These are phyloP conservation scores for Infundibulicybe gibba DNA, from an alignment of 768 basidiomycete genomes.

Conservation along the genomic window DNA sequence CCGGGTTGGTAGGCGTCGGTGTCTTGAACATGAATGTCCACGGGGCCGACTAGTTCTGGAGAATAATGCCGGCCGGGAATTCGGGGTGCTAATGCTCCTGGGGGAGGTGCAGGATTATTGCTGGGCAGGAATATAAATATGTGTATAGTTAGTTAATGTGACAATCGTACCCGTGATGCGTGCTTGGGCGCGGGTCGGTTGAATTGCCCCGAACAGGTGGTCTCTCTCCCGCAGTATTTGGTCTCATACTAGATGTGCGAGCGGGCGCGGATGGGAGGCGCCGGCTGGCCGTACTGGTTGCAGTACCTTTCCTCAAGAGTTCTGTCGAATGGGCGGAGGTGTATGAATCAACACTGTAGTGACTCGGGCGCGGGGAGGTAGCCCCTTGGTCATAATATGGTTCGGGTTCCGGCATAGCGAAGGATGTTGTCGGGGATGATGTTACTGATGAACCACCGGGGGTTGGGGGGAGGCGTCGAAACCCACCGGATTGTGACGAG, in stretches of 20 bases:
- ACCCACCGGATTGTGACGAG: slow-evolving; percentile 21
- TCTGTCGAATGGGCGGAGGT: slow-evolving; percentile 21
- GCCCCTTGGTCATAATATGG: slow-evolving; percentile 26
- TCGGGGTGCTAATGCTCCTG: slow-evolving; percentile 23
- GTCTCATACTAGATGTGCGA: slow-evolving; percentile 4
- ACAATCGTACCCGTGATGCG: not conserved
- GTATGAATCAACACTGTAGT: slow-evolving; percentile 21
- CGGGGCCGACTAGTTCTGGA: slow-evolving; percentile 2
- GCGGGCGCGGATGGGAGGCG: slow-evolving; percentile 21
- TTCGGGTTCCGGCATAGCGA: slow-evolving; percentile 42
- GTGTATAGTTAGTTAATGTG: not conserved
- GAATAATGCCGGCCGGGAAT: slow-evolving; percentile 19
- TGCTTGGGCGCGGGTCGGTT: slow-evolving; percentile 12
- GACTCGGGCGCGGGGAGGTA: slow-evolving; percentile 14
- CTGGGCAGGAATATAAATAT: slow-evolving; percentile 6
- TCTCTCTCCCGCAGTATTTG: slow-evolving; percentile 6
- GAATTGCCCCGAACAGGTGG: slow-evolving; percentile 12
- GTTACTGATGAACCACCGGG: slow-evolving; percentile 30
- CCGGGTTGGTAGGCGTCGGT: slow-evolving; percentile 1
- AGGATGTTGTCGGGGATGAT: slow-evolving; percentile 16
- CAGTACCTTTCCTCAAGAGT: slow-evolving; percentile 22
- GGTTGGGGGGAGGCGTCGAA: slow-evolving; percentile 42
- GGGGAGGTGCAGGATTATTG: slow-evolving; percentile 20
- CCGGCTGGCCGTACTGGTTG: slow-evolving; percentile 18
- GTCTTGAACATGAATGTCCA: slow-evolving; percentile 5